Conservation (phyloP, 2,329 filamentous ascomycete genomes). For the Rhexocercosporidium sp. region DNA sequence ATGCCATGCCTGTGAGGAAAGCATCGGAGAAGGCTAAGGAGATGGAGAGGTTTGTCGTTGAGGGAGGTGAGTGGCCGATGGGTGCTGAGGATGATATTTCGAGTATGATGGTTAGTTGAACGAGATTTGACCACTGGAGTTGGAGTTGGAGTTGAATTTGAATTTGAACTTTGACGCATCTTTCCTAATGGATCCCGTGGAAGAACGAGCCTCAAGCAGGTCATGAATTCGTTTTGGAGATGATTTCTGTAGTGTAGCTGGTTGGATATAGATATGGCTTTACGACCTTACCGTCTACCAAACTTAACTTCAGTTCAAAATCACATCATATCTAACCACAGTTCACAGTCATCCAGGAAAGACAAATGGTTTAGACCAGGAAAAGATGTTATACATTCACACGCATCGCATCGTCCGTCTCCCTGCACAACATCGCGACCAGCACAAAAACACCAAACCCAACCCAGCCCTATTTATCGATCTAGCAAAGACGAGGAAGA, state of each 20-base stretch:
- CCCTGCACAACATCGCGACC: too few species aligned
- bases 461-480: neutral
- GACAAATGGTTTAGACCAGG: neutral
- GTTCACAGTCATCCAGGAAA: neutral
- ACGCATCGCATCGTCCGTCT: neutral
- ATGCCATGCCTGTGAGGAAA: neutral
- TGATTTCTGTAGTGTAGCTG: too few species aligned
- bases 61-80: constrained; percentile 23
- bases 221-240: too few species aligned
- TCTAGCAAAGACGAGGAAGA: neutral
- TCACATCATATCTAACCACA: neutral
- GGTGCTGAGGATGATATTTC: constrained; percentile 18
- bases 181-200: too few species aligned
- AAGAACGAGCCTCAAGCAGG: too few species aligned
- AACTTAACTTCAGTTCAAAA: neutral
- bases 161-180: too few species aligned
- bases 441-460: neutral
- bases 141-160: too few species aligned
- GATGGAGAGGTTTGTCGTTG: constrained; percentile 26
- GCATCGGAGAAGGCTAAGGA: constrained; percentile 13
- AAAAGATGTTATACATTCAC: constrained; percentile 9
- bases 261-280: too few species aligned
- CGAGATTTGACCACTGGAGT: constrained; percentile 9
- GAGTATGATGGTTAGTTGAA: too few species aligned
- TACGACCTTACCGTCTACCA: too few species aligned